Percentiles rank a stretch among this genome's conserved stretches.
phyloP scores from a whole-genome alignment of 2,329 filamentous ascomycete species.

The Cladophialophora immunda region DNA sequence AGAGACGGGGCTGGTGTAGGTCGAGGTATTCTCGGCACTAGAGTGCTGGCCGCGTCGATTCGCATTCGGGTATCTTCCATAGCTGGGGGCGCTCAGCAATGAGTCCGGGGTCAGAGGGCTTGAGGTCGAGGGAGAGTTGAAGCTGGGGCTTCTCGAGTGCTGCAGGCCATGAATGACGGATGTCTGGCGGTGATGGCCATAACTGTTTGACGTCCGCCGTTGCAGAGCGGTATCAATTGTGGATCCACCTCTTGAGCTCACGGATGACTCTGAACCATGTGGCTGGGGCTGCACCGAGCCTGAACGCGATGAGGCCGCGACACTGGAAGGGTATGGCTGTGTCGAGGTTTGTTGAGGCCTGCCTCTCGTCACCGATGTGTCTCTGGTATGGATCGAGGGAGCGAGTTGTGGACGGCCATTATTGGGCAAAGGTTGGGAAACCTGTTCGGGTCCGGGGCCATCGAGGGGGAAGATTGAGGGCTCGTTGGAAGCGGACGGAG shows the following conservation, averaged over 20 bases:
- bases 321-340: slow-evolving; percentile 27
- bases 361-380: slow-evolving; percentile 55
- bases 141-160: slow-evolving; percentile 88
- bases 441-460: slow-evolving; percentile 37
- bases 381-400: slow-evolving; percentile 52
- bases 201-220: slow-evolving; percentile 62
- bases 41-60: slow-evolving; percentile 33
- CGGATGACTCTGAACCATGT: slow-evolving; percentile 26
- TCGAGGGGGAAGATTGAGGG: slow-evolving; percentile 30
- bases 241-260: slow-evolving; percentile 29
- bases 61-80: slow-evolving; percentile 27
- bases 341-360: slow-evolving; percentile 41
- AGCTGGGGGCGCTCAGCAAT: slow-evolving; percentile 29
- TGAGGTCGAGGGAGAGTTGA: slow-evolving; percentile 75
- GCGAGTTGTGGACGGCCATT: slow-evolving; percentile 45
- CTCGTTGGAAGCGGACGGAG: slow-evolving; percentile 32
- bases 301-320: slow-evolving; percentile 33
- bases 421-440: slow-evolving; percentile 26
- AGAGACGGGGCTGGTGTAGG: slow-evolving; percentile 32
- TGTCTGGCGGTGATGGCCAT: slow-evolving; percentile 94
- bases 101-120: slow-evolving; percentile 70
- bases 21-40: slow-evolving; percentile 23
- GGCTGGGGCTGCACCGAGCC: slow-evolving; percentile 37
- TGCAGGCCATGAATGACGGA: slow-evolving; percentile 96
- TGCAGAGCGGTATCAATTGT: slow-evolving; percentile 49